Percentiles rank a stretch among this genome's conserved stretches.
Evolutionary conservation across 192 early-diverging fungal genomes (phyloP).

Genomic region (Podochytrium sp.): DNA sequence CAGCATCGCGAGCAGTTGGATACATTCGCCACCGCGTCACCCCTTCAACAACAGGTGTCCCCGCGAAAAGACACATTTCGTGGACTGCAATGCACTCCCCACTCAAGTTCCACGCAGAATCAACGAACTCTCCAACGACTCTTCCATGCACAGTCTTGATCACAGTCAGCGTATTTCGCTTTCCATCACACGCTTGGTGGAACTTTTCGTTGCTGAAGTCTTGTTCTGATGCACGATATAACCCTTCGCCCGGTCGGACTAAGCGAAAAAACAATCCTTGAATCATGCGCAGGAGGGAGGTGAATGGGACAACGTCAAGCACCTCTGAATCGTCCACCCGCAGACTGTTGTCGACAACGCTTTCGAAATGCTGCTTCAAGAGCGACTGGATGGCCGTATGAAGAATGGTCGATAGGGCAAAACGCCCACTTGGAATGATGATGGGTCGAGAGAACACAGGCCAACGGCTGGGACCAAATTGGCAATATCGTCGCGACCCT

Average conservation of each 20-base stretch:
- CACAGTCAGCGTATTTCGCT: background rate
- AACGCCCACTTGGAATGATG: background rate
- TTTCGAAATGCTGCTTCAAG: background rate
- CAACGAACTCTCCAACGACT: slow-evolving; percentile 1
- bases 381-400: background rate
- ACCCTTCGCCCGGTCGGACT: too few relatives aligned
- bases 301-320: too few relatives aligned
- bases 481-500: background rate
- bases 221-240: background rate
- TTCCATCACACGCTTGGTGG: background rate
- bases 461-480: background rate
- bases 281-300: too few relatives aligned
- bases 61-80: too few relatives aligned
- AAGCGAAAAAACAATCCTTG: too few relatives aligned
- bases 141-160: background rate
- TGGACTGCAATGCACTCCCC: background rate
- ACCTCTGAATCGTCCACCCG: too few relatives aligned
- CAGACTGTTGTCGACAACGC: too few relatives aligned
- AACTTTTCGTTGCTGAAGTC: background rate
- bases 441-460: background rate
- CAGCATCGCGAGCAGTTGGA: too few relatives aligned
- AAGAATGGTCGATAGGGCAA: background rate
- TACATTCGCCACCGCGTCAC: too few relatives aligned
- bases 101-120: background rate
- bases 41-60: too few relatives aligned